A percentile compares a stretch with the other conserved stretches of the same genome.
phyloP scores from a whole-genome alignment of 2,329 filamentous ascomycete genomes.

The Pestalotiopsis sp. region DNA sequence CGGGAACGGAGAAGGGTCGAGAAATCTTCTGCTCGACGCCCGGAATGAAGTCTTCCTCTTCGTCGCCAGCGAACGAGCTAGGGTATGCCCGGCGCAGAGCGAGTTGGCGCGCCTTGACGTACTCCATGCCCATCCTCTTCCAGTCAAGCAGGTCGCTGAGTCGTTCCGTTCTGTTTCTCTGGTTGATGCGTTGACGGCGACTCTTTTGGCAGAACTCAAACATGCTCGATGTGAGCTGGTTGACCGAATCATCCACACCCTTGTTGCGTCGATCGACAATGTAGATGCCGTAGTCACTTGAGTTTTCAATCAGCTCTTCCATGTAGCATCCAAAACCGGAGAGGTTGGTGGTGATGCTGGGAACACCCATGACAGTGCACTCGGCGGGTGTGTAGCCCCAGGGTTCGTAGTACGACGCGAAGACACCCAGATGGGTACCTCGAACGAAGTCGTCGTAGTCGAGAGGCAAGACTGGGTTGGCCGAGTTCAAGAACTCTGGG shows the following conservation, averaged over 20 bases:
- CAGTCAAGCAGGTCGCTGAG: constrained; percentile 94
- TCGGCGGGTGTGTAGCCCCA: constrained; percentile 99
- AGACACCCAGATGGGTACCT: constrained; percentile 93
- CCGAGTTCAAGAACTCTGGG: constrained; percentile 94
- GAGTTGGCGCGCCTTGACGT: constrained; percentile 94
- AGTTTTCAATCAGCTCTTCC: constrained; percentile 98
- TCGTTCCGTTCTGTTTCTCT: constrained; percentile 93
- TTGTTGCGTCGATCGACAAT: constrained; percentile 96
- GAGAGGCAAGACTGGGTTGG: constrained; percentile 90
- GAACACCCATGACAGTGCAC: constrained; percentile 98
- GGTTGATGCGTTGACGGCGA: constrained; percentile 95
- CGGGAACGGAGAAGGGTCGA: constrained; percentile 89
- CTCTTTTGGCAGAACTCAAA: constrained; percentile 93
- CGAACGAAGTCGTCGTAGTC: constrained; percentile 99
- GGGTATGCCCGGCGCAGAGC: constrained; percentile 92
- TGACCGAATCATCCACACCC: constrained; percentile 95
- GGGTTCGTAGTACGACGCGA: constrained; percentile 97
- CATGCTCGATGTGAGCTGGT: constrained; percentile 91
- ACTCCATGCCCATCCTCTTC: constrained; percentile 99
- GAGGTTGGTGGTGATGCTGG: constrained; percentile 96
- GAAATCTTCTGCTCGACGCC: constrained; percentile 95
- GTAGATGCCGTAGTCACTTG: constrained; percentile 97
- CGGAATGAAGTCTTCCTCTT: constrained; percentile 88
- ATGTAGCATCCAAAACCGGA: constrained; percentile 99
- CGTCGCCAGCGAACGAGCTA: constrained; percentile 77